These are phyloP conservation scores for Wickerhamomyces sydowiorum DNA, from an alignment of 805 yeast species.

Conservation along the genomic window DNA sequence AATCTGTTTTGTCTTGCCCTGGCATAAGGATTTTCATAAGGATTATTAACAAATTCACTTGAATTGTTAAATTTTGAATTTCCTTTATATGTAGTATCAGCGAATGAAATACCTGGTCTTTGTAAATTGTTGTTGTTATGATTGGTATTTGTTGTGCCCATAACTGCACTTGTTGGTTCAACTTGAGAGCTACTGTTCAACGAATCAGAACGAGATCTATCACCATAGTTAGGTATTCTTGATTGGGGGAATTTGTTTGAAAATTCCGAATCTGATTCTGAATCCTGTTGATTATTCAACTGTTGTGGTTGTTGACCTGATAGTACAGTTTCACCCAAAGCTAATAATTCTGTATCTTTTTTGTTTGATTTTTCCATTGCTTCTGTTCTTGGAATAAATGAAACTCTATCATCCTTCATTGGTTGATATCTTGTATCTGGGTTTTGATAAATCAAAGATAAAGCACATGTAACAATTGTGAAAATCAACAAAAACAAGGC, in stretches of 20 bases:
- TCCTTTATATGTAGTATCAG: conserved; percentile 17
- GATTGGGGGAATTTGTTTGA: conserved; percentile 10
- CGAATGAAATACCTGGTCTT: conserved; percentile 16
- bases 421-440: conserved; percentile 96
- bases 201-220: conserved; percentile 17
- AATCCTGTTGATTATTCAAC: conserved; percentile 10
- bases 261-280: conserved; percentile 10
- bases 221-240: conserved; percentile 2
- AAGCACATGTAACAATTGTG: conserved; percentile 80
- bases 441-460: conserved; percentile 81
- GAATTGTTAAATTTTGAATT: conserved; percentile 8
- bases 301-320: conserved; percentile 24
- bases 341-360: conserved; percentile 24
- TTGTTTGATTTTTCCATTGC: conserved; percentile 19
- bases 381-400: conserved; percentile 71
- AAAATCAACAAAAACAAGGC: conserved; percentile 77
- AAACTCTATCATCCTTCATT: conserved; percentile 91
- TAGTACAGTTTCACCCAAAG: conserved; percentile 23
- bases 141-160: conserved; percentile 10
- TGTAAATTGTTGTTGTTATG: no score
- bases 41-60: conserved; percentile 6
- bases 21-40: conserved; percentile 20
- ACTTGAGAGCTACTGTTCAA: conserved; percentile 10
- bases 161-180: conserved; percentile 22
- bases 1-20: conserved; percentile 17